phyloP scores from a whole-genome alignment of 352 stramenopile species.

The Phytophthora boehmeriae region DNA sequence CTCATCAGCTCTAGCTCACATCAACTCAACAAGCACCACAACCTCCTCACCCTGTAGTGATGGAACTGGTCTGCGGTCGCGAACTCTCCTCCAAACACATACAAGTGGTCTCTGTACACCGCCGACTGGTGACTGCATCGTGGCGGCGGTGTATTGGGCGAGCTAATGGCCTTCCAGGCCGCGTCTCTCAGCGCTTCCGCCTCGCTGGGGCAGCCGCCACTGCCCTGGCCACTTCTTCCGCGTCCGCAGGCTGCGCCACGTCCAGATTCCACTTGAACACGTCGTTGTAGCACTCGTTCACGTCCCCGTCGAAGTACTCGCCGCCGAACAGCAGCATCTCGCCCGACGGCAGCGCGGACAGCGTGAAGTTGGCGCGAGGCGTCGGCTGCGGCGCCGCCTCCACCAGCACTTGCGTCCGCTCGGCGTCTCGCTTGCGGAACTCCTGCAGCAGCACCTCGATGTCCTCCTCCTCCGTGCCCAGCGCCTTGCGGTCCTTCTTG shows the following conservation, averaged over 20 bases:
- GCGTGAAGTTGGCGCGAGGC: constrained; percentile 80
- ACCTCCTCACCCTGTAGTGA: constrained; percentile 84
- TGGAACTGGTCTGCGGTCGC: constrained; percentile 97
- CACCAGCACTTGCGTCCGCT: constrained; percentile 67
- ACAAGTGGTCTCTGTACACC: constrained; percentile 95
- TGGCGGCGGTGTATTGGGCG: constrained; percentile 86
- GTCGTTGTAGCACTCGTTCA: constrained; percentile 97
- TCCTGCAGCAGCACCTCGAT: constrained; percentile 84
- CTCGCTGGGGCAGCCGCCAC: constrained; percentile 13
- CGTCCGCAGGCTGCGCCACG: constrained; percentile 17
- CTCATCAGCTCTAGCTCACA: too few relatives aligned
- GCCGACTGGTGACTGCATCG: constrained; percentile 96
- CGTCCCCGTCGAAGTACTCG: constrained; percentile 97
- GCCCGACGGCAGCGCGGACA: constrained; percentile 71
- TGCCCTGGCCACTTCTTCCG: constrained; percentile 19
- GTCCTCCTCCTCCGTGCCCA: constrained; percentile 80
- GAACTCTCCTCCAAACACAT: constrained; percentile 98
- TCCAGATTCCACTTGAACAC: constrained; percentile 94
- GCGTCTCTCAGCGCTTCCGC: constrained; percentile 30
- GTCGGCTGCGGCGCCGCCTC: constrained; percentile 59
- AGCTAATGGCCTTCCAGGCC: constrained; percentile 91
- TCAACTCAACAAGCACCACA: too few relatives aligned
- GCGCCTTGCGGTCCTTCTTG: constrained; percentile 83
- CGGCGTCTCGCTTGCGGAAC: constrained; percentile 78
- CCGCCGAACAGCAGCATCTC: constrained; percentile 96